phyloP scores from a whole-genome alignment of 495 filamentous ascomycete species.

The Trichoderma erinaceum region DNA sequence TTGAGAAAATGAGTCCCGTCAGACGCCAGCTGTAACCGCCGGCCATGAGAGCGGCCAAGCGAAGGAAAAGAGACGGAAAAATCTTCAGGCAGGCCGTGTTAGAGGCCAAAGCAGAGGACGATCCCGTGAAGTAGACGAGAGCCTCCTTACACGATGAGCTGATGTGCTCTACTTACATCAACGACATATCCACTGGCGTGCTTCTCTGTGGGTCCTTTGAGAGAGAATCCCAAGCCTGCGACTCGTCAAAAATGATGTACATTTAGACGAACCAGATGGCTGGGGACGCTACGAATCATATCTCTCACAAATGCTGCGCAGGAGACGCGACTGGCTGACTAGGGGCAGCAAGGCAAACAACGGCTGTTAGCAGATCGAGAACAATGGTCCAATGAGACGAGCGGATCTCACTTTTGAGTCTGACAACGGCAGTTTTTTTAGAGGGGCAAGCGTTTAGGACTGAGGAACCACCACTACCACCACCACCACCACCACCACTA shows the following conservation, averaged over 20 bases:
- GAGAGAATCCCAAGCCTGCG: not conserved
- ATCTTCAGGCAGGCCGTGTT: not conserved
- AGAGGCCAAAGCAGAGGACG: not conserved
- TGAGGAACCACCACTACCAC: not conserved
- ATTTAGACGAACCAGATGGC: not conserved
- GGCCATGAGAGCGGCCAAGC: no score
- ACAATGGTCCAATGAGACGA: not conserved
- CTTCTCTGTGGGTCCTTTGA: not conserved
- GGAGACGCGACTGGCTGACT: not conserved
- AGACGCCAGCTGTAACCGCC: no score
- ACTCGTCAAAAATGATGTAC: constrained; percentile 13
- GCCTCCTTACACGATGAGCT: not conserved
- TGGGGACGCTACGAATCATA: constrained; percentile 1
- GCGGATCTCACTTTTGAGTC: not conserved
- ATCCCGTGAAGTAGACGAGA: no score
- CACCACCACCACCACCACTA: no score
- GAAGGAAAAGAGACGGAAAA: not conserved
- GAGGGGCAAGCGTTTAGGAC: not conserved
- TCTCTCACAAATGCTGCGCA: constrained; percentile 1
- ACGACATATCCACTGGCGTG: not conserved
- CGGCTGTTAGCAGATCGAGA: constrained; percentile 5
- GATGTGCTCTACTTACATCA: not conserved
- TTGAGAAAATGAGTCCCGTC: not conserved
- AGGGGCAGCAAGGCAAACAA: not conserved
- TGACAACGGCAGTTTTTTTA: not conserved